phyloP scores from a whole-genome alignment of 2,329 filamentous ascomycete genomes.

The Thelonectria olida region DNA sequence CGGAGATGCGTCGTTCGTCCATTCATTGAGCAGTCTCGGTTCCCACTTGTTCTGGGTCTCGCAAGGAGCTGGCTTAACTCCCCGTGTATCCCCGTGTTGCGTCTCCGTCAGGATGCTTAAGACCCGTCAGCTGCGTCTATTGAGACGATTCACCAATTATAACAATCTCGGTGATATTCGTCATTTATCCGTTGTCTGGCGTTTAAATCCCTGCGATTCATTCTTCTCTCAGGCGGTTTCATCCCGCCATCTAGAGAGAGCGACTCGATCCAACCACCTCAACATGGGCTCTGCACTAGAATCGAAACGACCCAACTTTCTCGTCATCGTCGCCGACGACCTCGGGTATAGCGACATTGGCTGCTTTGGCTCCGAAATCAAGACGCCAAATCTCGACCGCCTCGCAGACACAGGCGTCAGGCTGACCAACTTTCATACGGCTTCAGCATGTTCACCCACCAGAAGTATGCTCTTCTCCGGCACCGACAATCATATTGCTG shows the following conservation, averaged over 20 bases:
- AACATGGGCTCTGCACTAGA: too few relatives aligned
- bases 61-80: neutral
- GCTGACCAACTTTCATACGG: slow-evolving; percentile 67
- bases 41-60: too few relatives aligned
- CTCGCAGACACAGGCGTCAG: slow-evolving; percentile 54
- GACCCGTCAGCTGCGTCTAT: neutral
- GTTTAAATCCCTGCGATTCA: too few relatives aligned
- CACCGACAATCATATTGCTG: slow-evolving; percentile 64
- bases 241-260: too few relatives aligned
- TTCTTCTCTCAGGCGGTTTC: too few relatives aligned
- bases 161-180: neutral
- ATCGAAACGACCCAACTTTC: slow-evolving; percentile 35
- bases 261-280: too few relatives aligned
- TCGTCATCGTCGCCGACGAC: slow-evolving; percentile 42
- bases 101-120: too few relatives aligned
- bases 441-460: slow-evolving; percentile 66
- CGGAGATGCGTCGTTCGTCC: neutral
- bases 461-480: slow-evolving; percentile 68
- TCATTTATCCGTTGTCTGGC: neutral
- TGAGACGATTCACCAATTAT: neutral
- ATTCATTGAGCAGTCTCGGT: neutral
- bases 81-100: neutral
- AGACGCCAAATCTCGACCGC: slow-evolving; percentile 64
- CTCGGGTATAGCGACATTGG: slow-evolving; percentile 39
- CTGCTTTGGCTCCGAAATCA: slow-evolving; percentile 64